A percentile compares a stretch with the other conserved stretches of the same genome.
These are phyloP conservation scores for Carpinus viminea DNA, from an alignment of 306 rosid genomes.

Conservation along the genomic window DNA sequence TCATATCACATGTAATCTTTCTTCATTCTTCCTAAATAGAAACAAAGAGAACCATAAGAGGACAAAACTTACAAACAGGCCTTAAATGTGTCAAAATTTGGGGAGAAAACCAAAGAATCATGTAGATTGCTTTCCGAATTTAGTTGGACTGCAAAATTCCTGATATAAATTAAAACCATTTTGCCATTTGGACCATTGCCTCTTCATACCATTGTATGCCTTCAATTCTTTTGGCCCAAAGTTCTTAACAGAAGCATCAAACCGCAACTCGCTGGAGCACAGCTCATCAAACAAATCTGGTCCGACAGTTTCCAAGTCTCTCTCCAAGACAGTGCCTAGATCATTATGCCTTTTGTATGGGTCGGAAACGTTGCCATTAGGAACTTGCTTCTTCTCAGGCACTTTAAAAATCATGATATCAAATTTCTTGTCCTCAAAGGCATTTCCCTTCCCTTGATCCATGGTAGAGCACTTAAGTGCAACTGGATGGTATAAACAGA, in stretches of 20 bases:
- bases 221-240: conserved; percentile 43
- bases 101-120: neutral
- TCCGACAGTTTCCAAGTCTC: conserved; percentile 27
- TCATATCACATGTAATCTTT: no score
- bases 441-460: conserved; percentile 26
- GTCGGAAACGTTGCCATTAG: conserved; percentile 18
- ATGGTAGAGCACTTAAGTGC: conserved; percentile 33
- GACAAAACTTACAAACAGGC: neutral
- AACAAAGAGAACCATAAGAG: neutral
- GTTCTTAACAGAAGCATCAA: conserved; percentile 38
- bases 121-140: conserved; percentile 6
- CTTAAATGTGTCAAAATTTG: neutral
- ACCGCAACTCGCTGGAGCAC: conserved; percentile 54
- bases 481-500: conserved; percentile 31
- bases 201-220: conserved; percentile 49
- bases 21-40: neutral
- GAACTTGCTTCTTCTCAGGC: conserved; percentile 23
- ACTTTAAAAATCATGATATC: conserved; percentile 50
- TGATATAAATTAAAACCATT: conserved; percentile 27
- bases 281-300: conserved; percentile 54
- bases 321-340: no score
- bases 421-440: conserved; percentile 26
- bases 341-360: no score
- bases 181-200: conserved; percentile 62
- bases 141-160: conserved; percentile 34